Evolutionary conservation across 1,139 yeast genomes (phyloP), one percentile per base, ranked within the genome.

Genomic region (Blastobotrys malaysiensis): DNA sequence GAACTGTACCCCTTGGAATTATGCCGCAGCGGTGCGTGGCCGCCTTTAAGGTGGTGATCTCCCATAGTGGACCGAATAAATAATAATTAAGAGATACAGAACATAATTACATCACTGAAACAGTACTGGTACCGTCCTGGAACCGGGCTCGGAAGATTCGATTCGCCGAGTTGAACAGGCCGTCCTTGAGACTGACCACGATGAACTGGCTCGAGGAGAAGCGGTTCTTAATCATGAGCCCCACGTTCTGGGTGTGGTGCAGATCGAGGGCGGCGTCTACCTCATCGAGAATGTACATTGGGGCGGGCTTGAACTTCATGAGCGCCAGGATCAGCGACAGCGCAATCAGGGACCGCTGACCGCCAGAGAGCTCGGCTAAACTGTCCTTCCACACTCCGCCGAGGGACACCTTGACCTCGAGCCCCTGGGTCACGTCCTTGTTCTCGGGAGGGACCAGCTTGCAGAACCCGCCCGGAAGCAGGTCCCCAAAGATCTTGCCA

Each of bases 211-310:
- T 86, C 0, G 96, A 97, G 68, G 88, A 86, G 72, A 95, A 95
- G 63, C 97, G 77, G 0, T 97, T 91, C 72, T 91, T 93, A 70
- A 95, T 93, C 67, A 95, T 77, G 67, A 90, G 97, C 4, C 99
- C 99, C 65, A 95, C 93, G 65, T 93, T 93, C 70, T 95, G 98
- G 1, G 99, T 95, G 69, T 95, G 99, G 53, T 96, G 88, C 60
- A 91, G 79, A 75, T 95, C 99, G 60, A 95, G 78, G 1, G 99
- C 99, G 1, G 99, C 99, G 72, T 93, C 99, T 43, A 93, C 97
- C 72, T 93, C 99, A 72, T 93, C 99, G 56, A 93, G 76, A 63
- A 93, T 91, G 68, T 93, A 93, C 96, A 93, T 88, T 9, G 99
- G 99, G 0, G 99, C 98, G 1, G 99, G 99, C 69, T 90, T 89